These are phyloP conservation scores for Gaeumannomyces sp. DNA, from an alignment of 2,329 filamentous ascomycete genomes.

Conservation along the genomic window DNA sequence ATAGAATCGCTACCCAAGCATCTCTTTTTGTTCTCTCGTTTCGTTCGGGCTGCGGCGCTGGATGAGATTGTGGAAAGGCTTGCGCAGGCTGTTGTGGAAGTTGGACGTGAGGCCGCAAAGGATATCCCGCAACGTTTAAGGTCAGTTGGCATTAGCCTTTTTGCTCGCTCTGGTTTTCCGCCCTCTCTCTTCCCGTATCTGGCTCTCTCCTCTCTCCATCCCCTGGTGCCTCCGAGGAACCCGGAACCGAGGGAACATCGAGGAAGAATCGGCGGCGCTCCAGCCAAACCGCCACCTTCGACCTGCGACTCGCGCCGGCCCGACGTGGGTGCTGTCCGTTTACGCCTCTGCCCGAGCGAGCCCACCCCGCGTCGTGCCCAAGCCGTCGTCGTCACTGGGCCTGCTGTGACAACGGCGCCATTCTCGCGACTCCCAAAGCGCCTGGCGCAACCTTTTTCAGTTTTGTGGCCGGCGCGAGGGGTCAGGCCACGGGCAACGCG, in stretches of 20 bases:
- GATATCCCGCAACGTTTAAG: background rate
- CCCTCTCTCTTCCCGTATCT: background rate
- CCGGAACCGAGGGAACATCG: background rate
- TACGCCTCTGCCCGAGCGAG: background rate
- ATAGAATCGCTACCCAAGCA: conserved; percentile 13
- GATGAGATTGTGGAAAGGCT: background rate
- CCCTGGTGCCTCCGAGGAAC: background rate
- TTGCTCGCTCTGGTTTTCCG: background rate
- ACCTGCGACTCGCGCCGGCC: background rate
- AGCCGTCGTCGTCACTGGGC: background rate
- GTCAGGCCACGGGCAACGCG: background rate
- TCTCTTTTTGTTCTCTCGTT: conserved; percentile 5
- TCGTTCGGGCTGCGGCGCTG: background rate
- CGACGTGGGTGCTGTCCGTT: background rate
- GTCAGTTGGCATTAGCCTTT: background rate
- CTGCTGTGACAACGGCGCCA: background rate
- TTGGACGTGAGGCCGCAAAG: conserved; percentile 10
- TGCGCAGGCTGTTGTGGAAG: conserved; percentile 14
- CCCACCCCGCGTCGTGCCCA: background rate
- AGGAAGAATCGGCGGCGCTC: background rate
- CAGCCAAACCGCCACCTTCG: background rate
- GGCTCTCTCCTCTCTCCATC: background rate
- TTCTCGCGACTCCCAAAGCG: background rate
- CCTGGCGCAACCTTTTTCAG: background rate
- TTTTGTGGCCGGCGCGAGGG: background rate